A percentile compares a stretch with the other conserved stretches of the same genome.
These are phyloP conservation scores for Thamnidium elegans DNA, from an alignment of 192 early-diverging fungal species.

Conservation along the genomic window DNA sequence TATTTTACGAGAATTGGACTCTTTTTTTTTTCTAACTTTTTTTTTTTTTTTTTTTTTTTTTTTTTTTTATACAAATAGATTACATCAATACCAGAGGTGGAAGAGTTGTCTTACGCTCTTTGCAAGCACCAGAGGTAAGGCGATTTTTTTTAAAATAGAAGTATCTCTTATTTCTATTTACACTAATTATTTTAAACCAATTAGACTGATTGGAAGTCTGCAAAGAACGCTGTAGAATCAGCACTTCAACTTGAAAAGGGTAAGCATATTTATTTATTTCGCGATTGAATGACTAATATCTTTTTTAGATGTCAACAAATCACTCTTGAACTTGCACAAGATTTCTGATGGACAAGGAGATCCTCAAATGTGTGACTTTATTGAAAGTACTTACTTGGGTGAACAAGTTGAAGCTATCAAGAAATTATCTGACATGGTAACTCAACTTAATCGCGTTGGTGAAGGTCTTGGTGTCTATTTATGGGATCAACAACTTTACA, in stretches of 20 bases:
- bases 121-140: slow-evolving; percentile 53
- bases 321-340: slow-evolving; percentile 53
- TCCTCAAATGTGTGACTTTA: slow-evolving; percentile 54
- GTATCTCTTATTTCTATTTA: background rate
- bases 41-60: background rate
- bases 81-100: slow-evolving; percentile 59
- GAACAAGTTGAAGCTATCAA: slow-evolving; percentile 58
- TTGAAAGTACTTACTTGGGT: slow-evolving; percentile 46
- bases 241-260: slow-evolving; percentile 56
- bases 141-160: no score
- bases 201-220: slow-evolving; percentile 51
- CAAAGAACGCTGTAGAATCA: slow-evolving; percentile 56
- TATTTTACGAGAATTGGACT: background rate
- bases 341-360: slow-evolving; percentile 49
- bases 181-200: background rate
- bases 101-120: slow-evolving; percentile 46
- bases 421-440: slow-evolving; percentile 51
- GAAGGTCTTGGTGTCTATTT: slow-evolving; percentile 51
- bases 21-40: no score
- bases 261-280: background rate
- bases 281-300: background rate
- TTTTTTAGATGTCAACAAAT: slow-evolving; percentile 53
- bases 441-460: slow-evolving; percentile 54
- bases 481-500: slow-evolving; percentile 51
- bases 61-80: slow-evolving; percentile 18